Conservation (phyloP, 1,284 basidiomycete species). For the Heliocybe sulcata region DNA sequence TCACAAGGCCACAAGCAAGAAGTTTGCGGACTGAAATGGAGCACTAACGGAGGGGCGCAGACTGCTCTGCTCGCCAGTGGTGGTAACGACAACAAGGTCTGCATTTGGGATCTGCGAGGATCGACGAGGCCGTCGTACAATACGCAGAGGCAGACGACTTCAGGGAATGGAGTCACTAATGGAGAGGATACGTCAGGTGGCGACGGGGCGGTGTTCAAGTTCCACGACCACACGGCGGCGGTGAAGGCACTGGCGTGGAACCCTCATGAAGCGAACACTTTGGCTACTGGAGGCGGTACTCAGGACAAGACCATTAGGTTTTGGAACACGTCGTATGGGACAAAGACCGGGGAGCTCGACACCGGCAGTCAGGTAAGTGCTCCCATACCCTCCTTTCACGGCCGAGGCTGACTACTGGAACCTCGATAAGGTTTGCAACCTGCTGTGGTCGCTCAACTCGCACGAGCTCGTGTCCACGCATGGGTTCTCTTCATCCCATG, state of each 20-base stretch:
- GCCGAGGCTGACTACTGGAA: neutral
- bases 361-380: constrained; percentile 84
- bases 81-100: constrained; percentile 98
- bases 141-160: constrained; percentile 17
- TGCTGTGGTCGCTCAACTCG: constrained; percentile 93
- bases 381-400: neutral
- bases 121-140: constrained; percentile 35
- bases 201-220: constrained; percentile 80
- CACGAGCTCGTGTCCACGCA: constrained; percentile 98
- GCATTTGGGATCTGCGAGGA: constrained; percentile 86
- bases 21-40: constrained; percentile 96
- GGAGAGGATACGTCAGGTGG: constrained; percentile 14
- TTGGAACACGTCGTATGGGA: constrained; percentile 92
- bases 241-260: constrained; percentile 99
- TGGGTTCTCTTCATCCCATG: constrained; percentile 89
- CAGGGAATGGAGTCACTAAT: constrained; percentile 3
- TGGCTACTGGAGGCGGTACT: constrained; percentile 97
- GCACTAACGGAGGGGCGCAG: constrained; percentile 42
- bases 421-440: constrained; percentile 79
- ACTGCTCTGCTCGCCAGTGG: constrained; percentile 69
- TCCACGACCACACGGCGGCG: constrained; percentile 94
- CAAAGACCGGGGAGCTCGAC: constrained; percentile 80
- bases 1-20: constrained; percentile 89
- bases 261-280: constrained; percentile 86
- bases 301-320: constrained; percentile 97